Percentiles rank a stretch among this genome's conserved stretches.
Conservation (phyloP, 139 green algal species). For the Raphidocelis subcapitata region DNA sequence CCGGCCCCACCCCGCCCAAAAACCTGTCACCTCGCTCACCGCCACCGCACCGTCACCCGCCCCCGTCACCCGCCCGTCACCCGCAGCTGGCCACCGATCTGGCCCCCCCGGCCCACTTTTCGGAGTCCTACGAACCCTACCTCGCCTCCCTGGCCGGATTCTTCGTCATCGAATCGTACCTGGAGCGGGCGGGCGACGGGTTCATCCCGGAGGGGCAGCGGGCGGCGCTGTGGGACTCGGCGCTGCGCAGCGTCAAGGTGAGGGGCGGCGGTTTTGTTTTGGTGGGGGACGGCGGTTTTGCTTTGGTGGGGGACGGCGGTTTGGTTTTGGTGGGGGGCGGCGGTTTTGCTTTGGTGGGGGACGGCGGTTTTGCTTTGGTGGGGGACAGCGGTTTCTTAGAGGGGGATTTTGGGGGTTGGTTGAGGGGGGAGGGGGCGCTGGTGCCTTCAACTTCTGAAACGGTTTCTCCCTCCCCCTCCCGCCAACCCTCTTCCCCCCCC, state of each 20-base stretch:
- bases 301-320: too few species aligned
- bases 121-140: neutral
- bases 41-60: neutral
- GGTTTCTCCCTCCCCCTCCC: neutral
- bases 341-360: neutral
- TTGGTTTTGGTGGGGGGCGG: too few species aligned
- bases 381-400: neutral
- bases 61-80: too few species aligned
- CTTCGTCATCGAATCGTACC: constrained; percentile 75
- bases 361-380: too few species aligned
- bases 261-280: too few species aligned
- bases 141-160: constrained; percentile 52
- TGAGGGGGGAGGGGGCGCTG: neutral
- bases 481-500: too few species aligned
- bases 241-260: neutral
- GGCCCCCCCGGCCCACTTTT: neutral
- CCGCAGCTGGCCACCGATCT: too few species aligned
- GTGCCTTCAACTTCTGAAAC: neutral
- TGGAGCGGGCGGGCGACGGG: constrained; percentile 41
- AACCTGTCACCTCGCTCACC: neutral
- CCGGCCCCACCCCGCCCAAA: too few species aligned
- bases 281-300: too few species aligned
- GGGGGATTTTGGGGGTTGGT: neutral
- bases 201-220: constrained; percentile 35
- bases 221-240: constrained; percentile 46